A percentile compares a stretch with the other conserved stretches of the same genome.
These are phyloP conservation scores for Scytalidium sp. DNA, from an alignment of 2,329 filamentous ascomycete species.

Conservation along the genomic window DNA sequence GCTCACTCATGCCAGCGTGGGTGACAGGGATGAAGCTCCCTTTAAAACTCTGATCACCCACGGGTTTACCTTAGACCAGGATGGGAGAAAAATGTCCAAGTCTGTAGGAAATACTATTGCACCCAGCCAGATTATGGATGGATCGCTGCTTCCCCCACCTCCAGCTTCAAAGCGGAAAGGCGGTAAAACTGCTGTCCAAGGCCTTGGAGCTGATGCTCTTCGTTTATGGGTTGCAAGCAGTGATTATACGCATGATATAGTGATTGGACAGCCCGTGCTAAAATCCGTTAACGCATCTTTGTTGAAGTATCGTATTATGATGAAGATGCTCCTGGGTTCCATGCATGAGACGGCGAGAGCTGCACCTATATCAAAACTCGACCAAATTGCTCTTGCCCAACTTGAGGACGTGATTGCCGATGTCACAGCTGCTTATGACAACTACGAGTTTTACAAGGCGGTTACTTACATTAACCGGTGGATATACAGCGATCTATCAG, in stretches of 20 bases:
- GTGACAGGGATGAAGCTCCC: constrained; percentile 52
- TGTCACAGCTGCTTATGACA: constrained; percentile 63
- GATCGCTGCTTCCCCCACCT: constrained; percentile 66
- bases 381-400: constrained; percentile 76
- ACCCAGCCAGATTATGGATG: constrained; percentile 81
- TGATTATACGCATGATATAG: constrained; percentile 86
- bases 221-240: constrained; percentile 89
- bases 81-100: constrained; percentile 99
- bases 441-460: constrained; percentile 80
- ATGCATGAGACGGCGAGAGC: constrained; percentile 45
- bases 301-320: constrained; percentile 82
- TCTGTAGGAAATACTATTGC: constrained; percentile 86
- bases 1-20: constrained; percentile 66
- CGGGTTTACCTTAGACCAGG: constrained; percentile 85
- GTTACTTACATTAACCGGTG: constrained; percentile 74
- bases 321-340: constrained; percentile 86
- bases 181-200: constrained; percentile 57
- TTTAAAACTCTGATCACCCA: constrained; percentile 93
- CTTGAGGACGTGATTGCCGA: constrained; percentile 62
- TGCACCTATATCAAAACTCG: constrained; percentile 54
- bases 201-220: constrained; percentile 80
- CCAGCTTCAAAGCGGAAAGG: constrained; percentile 52
- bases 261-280: constrained; percentile 75
- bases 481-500: constrained; percentile 78
- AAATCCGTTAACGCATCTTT: constrained; percentile 72